Evolutionary conservation across 1,139 yeast genomes (phyloP), one percentile per base, ranked within the genome.

Genomic region (Pneumocystis jirovecii): DNA sequence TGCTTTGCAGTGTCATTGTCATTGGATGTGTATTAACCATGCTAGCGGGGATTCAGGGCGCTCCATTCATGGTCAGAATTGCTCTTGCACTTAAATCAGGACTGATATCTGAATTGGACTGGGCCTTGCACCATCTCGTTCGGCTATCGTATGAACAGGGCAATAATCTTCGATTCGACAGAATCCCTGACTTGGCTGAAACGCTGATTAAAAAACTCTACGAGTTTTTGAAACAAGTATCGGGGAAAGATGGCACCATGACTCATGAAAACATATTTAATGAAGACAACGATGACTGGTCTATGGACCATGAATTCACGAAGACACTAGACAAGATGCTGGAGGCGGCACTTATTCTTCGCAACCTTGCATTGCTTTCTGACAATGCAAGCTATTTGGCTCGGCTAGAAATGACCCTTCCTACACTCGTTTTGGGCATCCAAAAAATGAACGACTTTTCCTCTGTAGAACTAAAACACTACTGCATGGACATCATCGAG

Each of bases 311-410:
- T n/a, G 73, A 71, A 12, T 75, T 74, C 29, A 64, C 65, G 8
- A 73, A 76, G 57, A 72, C 68, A 34, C 79, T 80, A 64, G 81
- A 80, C 62, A 73, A 77, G 69, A 79, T 85, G 65, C 78, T 85
- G 64, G 90, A 87, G 72, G 80, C 88, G 1, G 79, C 87, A 64
- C 79, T 93, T 66, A 81, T 89, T 31, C 77, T 93, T 66, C 80
- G 97, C 71, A 93, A 93, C 74, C 78, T 89, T 66, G 82, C 87
- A 1, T 95, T 93, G 73, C 96, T 89, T 72, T 82, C 88, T 19
- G 85, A 82, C 61, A 88, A 89, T 71, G 95, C 96, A 60, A 91
- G 87, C 73, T 81, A 85, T 75, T 76, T 93, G 68, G 87, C 95
- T 0, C 81, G 83, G 69, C 78, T 81, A 65, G 77, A 72, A 0